phyloP scores from a whole-genome alignment of 768 basidiomycete genomes.

The Punctularia strigosozonata region DNA sequence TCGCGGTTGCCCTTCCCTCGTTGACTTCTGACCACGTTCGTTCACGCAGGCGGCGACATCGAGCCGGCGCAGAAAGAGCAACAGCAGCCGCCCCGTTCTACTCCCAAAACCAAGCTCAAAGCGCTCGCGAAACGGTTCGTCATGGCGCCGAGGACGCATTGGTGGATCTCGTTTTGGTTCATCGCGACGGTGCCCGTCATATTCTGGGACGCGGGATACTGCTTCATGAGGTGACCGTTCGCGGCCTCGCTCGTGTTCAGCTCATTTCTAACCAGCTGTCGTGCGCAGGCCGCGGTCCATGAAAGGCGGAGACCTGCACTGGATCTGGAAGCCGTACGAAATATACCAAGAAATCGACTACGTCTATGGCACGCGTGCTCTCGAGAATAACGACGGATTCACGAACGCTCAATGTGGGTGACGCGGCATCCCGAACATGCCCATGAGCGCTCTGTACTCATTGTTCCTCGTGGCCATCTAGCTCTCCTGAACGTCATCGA shows the following conservation, averaged over 20 bases:
- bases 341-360: constrained; percentile 58
- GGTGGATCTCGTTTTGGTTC: constrained; percentile 62
- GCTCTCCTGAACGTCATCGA: constrained; percentile 75
- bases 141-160: constrained; percentile 41
- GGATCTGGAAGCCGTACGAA: constrained; percentile 83
- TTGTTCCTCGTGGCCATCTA: constrained; percentile 17
- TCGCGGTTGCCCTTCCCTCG: neutral
- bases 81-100: too few species aligned
- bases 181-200: constrained; percentile 51
- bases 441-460: neutral
- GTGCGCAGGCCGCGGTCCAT: constrained; percentile 66
- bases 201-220: constrained; percentile 74
- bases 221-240: constrained; percentile 70
- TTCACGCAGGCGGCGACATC: neutral
- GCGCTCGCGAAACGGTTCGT: too few species aligned
- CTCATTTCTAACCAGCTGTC: neutral
- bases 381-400: constrained; percentile 64
- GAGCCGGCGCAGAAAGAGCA: too few species aligned
- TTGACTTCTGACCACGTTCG: neutral
- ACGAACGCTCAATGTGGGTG: constrained; percentile 75
- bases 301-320: constrained; percentile 79
- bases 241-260: constrained; percentile 16
- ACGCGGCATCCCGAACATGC: too few species aligned
- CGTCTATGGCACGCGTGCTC: constrained; percentile 60
- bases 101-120: too few species aligned